These are phyloP conservation scores for Populus davidiana DNA, from an alignment of 345 rosid genomes.

Conservation along the genomic window DNA sequence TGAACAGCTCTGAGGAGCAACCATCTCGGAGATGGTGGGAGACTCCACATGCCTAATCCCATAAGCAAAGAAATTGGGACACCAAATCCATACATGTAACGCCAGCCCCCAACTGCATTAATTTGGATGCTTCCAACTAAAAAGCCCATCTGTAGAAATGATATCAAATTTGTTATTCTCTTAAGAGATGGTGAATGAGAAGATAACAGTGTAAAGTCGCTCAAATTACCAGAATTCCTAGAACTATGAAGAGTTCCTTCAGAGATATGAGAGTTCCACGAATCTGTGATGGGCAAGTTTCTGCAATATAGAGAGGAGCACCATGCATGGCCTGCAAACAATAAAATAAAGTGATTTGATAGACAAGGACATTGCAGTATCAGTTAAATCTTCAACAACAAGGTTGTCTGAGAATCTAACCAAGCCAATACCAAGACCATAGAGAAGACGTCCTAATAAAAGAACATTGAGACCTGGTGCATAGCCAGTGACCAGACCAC, in stretches of 20 bases:
- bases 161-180: neutral
- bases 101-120: slow-evolving; percentile 84
- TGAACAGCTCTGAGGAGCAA: slow-evolving; percentile 85
- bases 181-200: slow-evolving; percentile 3
- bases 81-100: slow-evolving; percentile 84
- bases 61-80: slow-evolving; percentile 64
- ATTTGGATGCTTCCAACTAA: slow-evolving; percentile 85
- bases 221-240: slow-evolving; percentile 80
- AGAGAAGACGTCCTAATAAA: slow-evolving; percentile 73
- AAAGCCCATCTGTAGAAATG: slow-evolving; percentile 63
- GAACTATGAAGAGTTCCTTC: slow-evolving; percentile 84
- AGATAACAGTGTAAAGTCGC: neutral
- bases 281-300: slow-evolving; percentile 95
- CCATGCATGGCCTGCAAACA: slow-evolving; percentile 91
- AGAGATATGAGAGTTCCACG: slow-evolving; percentile 93
- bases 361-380: neutral
- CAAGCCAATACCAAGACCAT: slow-evolving; percentile 88
- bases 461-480: slow-evolving; percentile 73
- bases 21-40: slow-evolving; percentile 98
- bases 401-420: slow-evolving; percentile 42
- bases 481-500: slow-evolving; percentile 54
- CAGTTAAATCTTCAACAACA: slow-evolving; percentile 7
- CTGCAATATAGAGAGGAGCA: slow-evolving; percentile 95
- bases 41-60: slow-evolving; percentile 91
- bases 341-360: neutral